Percentiles rank a stretch among this genome's conserved stretches.
phyloP scores from a whole-genome alignment of 2,329 filamentous ascomycete genomes.

The Kalaharituber pfeilii region DNA sequence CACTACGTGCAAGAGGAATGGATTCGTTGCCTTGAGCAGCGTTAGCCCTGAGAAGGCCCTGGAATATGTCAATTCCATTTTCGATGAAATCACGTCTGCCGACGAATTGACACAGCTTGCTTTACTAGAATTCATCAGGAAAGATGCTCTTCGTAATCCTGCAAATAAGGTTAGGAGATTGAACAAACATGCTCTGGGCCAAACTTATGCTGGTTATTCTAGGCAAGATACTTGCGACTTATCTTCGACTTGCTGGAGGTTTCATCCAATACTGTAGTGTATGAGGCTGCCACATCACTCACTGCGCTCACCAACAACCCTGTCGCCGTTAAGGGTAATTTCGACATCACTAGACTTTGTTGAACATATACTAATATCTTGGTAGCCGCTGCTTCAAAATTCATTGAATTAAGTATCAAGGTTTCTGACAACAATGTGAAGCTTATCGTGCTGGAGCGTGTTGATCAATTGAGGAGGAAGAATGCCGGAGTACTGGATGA shows the following conservation, averaged over 20 bases:
- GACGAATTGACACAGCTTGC: constrained; percentile 87
- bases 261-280: constrained; percentile 81
- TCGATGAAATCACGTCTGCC: constrained; percentile 84
- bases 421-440: constrained; percentile 99
- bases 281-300: constrained; percentile 89
- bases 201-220: background rate
- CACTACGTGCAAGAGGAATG: constrained; percentile 92
- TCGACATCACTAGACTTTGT: too few species aligned
- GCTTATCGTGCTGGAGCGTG: constrained; percentile 87
- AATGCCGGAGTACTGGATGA: constrained; percentile 88
- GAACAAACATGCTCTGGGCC: constrained; percentile 20
- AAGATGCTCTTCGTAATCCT: constrained; percentile 85
- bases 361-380: background rate
- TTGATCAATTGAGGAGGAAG: constrained; percentile 69
- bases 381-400: constrained; percentile 63
- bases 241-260: constrained; percentile 96
- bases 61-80: constrained; percentile 69
- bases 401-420: constrained; percentile 93
- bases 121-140: constrained; percentile 92
- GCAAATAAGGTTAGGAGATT: constrained; percentile 79
- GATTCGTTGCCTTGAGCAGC: constrained; percentile 74
- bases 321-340: constrained; percentile 70
- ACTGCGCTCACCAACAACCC: constrained; percentile 90
- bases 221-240: constrained; percentile 77
- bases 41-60: constrained; percentile 91